Evolutionary conservation across 345 rosid genomes (phyloP).

Genomic region (Jatropha curcas): DNA sequence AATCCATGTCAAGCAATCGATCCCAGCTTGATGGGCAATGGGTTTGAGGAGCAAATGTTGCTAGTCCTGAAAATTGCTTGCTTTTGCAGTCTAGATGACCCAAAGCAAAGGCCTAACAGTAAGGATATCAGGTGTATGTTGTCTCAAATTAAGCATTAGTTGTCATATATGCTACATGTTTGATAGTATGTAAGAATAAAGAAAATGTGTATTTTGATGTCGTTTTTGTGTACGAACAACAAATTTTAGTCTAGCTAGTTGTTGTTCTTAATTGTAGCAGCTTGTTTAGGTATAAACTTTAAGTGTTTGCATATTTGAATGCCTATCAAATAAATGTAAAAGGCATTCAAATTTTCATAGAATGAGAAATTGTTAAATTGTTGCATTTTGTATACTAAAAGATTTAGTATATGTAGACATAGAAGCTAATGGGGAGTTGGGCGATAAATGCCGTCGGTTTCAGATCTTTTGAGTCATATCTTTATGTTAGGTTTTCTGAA

Average conservation of each 20-base stretch:
- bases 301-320: neutral
- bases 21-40: constrained; percentile 52
- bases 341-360: neutral
- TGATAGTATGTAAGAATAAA: constrained; percentile 5
- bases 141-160: constrained; percentile 50
- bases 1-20: constrained; percentile 69
- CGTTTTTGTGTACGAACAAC: neutral
- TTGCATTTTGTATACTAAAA: neutral
- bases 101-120: constrained; percentile 85
- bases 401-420: no score
- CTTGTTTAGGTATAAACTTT: neutral
- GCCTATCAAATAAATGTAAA: neutral
- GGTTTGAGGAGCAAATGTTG: constrained; percentile 75
- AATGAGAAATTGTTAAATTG: no score
- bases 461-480: no score
- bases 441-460: no score
- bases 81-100: constrained; percentile 76
- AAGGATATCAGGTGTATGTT: constrained; percentile 78
- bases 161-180: neutral
- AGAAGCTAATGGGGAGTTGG: no score
- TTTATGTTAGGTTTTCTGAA: neutral
- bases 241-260: neutral
- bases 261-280: neutral
- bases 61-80: constrained; percentile 78
- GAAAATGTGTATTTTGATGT: neutral